Evolutionary conservation across 441 rosid species (phyloP), one percentile per base, ranked within the genome.

Genomic region (Hura crepitans): DNA sequence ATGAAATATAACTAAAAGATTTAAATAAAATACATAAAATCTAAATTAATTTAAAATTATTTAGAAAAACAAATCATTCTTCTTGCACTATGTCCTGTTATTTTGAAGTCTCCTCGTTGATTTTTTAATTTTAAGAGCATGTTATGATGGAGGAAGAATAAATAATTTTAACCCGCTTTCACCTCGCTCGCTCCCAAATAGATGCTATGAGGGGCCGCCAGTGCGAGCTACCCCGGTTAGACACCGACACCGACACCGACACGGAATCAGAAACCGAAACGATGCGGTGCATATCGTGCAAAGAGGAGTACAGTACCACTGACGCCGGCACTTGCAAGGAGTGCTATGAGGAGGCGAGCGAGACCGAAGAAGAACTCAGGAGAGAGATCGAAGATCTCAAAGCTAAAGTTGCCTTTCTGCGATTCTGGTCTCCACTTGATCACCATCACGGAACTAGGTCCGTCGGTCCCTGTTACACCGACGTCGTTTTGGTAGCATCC

Each of bases 271-370:
- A 82, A 2, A 17, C 70, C 18, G 84, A 83, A 62, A 77, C 75
- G 53, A 83, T 91, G 89, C 79, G 88, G 0, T 91, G 97, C 83
- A 63, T 87, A 37, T 93, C 91, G 12, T 93, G 98, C 73, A 79
- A 74, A 70, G 91, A 86, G 68, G 86, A 81, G 76, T 87, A 91
- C 77, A 70, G 53, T 31, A 25, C 75, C 30, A 68, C 72, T 27
- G 90, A 91, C 45, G 93, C 91, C 28, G 97, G 98, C 15, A 91
- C 96, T n/a, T 93, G 98, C 82, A 89, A 88, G 76, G 97, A 88
- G 77, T 91, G 98, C 70, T 91, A 87, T 75, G 95, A 85, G 42
- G 93, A 88, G 78, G 96, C 96, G 3, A 86, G 94, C 75, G 94
- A 89, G 81, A 89, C 90, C n/a, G 86, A 93, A 79, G 94, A 88